Evolutionary conservation across 2,329 filamentous ascomycete genomes (phyloP), one percentile per base, ranked within the genome.

Genomic region (Fusarium guadeloupense): DNA sequence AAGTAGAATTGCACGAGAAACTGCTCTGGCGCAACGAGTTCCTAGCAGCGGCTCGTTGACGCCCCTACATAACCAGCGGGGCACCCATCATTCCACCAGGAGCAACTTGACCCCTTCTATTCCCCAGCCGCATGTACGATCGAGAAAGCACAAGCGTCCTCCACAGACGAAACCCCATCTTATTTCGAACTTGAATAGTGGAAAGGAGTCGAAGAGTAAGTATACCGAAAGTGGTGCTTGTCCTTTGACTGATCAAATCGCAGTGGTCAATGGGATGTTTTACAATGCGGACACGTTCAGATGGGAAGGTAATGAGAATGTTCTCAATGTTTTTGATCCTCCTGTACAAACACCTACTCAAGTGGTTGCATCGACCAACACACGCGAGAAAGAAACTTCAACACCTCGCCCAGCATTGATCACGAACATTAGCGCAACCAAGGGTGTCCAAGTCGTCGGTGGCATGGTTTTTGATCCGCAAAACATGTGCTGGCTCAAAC

Each of bases 401-500:
- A 89, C 86, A 3, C 86, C 87, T 67, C 77, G 89, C 59, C 82
- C 92, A 9, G 93, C 94, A 6, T 83, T 99, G 16, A 99, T 99
- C 69, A 93, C 93, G 41, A 95, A 97, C 65, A 91, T 97, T 64
- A 91, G 90, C 49, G 84, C 88, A 5, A 88, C 89, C 59, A 91
- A 94, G 71, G 93, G 92, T 59, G 90, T 97, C 13, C 93, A 97
- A 76, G 90, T 97, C 30, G 93, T 97, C 54, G 91, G 93, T n/a
- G 92, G 93, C 67, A 99, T 99, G 95, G 90, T 98, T 9, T 99
- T 98, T 74, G 95, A 99, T 72, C 95, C 95, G 4, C 89, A 92
- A 61, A 92, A 92, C 68, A 98, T 99, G 94, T 96, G 93, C 74
- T 99, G 95, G 95, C 83, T 98, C 52, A 97, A 97, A 75, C 81